Evolutionary conservation across 805 yeast species (phyloP).

Genomic region (Scheffersomyces stipitis): DNA sequence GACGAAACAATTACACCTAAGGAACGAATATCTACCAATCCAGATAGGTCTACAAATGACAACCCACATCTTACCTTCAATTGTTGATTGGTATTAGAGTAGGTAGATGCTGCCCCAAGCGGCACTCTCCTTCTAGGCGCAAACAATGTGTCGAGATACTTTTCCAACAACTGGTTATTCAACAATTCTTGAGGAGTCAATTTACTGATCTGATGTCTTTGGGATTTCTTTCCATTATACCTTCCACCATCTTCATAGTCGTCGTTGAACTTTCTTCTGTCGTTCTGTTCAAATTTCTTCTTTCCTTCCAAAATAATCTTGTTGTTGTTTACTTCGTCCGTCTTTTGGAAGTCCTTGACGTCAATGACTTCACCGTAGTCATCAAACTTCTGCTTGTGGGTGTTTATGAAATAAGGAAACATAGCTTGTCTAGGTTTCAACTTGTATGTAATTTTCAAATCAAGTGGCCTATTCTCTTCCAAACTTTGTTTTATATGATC

Average conservation of each 20-base stretch:
- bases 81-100: conserved; percentile 19
- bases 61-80: conserved; percentile 66
- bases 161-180: conserved; percentile 39
- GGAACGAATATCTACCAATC: conserved; percentile 82
- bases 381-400: conserved; percentile 60
- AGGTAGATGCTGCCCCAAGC: conserved; percentile 17
- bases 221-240: conserved; percentile 12
- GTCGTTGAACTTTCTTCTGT: conserved; percentile 26
- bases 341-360: conserved; percentile 57
- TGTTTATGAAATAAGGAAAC: conserved; percentile 67
- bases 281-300: conserved; percentile 33
- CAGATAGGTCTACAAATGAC: conserved; percentile 77
- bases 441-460: conserved; percentile 47
- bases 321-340: conserved; percentile 47
- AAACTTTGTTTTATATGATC: conserved; percentile 39
- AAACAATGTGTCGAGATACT: conserved; percentile 47
- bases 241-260: conserved; percentile 17
- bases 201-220: conserved; percentile 22
- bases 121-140: conserved; percentile 50
- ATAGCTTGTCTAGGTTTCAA: conserved; percentile 55
- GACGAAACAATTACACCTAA: conserved; percentile 72
- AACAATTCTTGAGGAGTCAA: conserved; percentile 44
- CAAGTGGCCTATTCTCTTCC: conserved; percentile 49
- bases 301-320: conserved; percentile 39
- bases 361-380: conserved; percentile 86